Evolutionary conservation across 306 rosid species (phyloP).

Genomic region (Inga laurina): DNA sequence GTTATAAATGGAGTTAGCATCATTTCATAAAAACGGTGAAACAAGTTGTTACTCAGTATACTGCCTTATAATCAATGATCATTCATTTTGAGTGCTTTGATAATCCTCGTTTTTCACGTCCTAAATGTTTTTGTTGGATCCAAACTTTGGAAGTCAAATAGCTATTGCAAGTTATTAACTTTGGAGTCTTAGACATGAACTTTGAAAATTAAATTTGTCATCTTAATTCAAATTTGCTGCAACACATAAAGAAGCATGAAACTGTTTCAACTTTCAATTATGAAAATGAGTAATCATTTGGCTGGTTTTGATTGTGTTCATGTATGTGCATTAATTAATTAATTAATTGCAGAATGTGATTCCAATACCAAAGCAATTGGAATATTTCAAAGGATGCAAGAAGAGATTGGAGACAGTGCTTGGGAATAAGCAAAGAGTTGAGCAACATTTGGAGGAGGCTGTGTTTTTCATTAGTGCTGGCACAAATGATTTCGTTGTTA

Average conservation of each 20-base stretch:
- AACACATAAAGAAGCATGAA: neutral
- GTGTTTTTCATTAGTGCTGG: constrained; percentile 66
- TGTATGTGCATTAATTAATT: neutral
- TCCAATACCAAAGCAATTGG: constrained; percentile 54
- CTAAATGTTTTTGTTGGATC: neutral
- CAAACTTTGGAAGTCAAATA: neutral
- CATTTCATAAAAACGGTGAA: neutral
- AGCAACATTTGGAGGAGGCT: constrained; percentile 52
- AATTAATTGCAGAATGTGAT: constrained; percentile 56
- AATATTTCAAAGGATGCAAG: constrained; percentile 61
- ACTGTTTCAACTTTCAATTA: neutral
- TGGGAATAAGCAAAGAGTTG: constrained; percentile 42
- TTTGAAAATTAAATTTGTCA: neutral
- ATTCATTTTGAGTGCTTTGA: neutral
- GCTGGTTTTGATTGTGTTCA: neutral
- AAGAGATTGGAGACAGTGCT: constrained; percentile 45
- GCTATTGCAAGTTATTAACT: too few relatives aligned
- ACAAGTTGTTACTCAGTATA: neutral
- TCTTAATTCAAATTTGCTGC: neutral
- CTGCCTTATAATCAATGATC: neutral
- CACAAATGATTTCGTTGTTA: constrained; percentile 73
- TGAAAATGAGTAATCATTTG: neutral
- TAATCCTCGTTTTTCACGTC: neutral
- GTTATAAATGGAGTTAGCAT: neutral
- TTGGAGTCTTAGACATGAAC: neutral